Base-by-base conservation (phyloP, 768 basidiomycete species). In the Zangia roseola region DNA sequence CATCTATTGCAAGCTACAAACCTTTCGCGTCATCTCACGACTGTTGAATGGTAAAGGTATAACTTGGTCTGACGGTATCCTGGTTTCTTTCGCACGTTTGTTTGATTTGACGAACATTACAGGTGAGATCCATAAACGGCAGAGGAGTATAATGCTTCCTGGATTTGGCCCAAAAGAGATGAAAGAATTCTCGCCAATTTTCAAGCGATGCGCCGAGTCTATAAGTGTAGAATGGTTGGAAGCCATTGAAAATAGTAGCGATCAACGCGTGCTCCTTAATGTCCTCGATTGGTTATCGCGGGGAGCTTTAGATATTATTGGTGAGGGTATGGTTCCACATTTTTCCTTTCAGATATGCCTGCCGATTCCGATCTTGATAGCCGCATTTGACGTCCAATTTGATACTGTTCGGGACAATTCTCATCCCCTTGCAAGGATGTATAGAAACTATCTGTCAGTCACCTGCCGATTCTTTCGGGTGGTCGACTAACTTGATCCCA, bases 131-230 rank as follows among this genome's bases (percentile, higher is more conserved):
- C 81, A 83, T 49, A 76, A 67, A 53, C 71, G 81, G 43, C 80
- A 82, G 41, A 65, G 77, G 48, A 78, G 68, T 52, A 69, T 80
- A 14, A 73, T 81, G 73, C 65, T 78, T 38, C 80, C 80, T 2
- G 81, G 77, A 4, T 82, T 82, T 51, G 77, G 80, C 49, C 69
- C 61, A 7, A 71, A 73, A 1, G 77, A 81, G 49, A 71, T 72
- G n/a, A 78, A 71, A 41, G 70, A 75, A 4, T 79, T 78, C 50
- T 67, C 81, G 5, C 69, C 73, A 12, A 69, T 81, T 36, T 81
- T 82, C 65, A 69, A 65, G 39, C 66, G 69, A 43, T 72, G 49
- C 20, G 60, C 63, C 1, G 57, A 63, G 10, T 37, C 45, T 10
- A 45, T 63, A 17, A 26, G 50, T 20, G 17, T 39, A 3, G 55